A percentile compares a stretch with the other conserved stretches of the same genome.
phyloP scores from a whole-genome alignment of 208 protist genomes.

The Trypanosoma avium region DNA sequence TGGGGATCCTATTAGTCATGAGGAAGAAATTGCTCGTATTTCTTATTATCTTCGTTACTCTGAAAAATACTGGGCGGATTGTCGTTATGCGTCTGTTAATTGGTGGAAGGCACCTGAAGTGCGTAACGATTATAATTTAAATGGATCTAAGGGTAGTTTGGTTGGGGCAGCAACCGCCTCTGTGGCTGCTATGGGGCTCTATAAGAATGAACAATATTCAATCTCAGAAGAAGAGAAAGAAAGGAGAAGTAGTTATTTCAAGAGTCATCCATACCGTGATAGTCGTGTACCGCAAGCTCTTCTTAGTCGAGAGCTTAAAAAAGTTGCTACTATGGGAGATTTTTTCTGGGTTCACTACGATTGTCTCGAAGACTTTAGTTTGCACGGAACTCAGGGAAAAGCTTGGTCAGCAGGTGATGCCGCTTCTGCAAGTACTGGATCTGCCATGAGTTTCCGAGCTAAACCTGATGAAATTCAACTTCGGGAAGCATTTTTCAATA shows the following conservation, averaged over 20 bases:
- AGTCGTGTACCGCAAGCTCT: conserved; percentile 14
- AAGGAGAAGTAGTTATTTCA: conserved; percentile 22
- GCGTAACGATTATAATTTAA: conserved; percentile 24
- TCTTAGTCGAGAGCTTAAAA: conserved; percentile 21
- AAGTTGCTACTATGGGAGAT: conserved; percentile 15
- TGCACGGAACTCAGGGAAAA: conserved; percentile 26
- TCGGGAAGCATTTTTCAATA: conserved; percentile 25
- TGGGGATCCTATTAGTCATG: conserved; percentile 9
- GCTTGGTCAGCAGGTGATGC: conserved; percentile 32
- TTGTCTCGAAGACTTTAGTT: conserved; percentile 31
- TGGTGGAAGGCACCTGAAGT: conserved; percentile 43
- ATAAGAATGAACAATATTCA: conserved; percentile 7
- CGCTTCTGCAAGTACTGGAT: conserved; percentile 26
- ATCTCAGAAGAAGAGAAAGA: conserved; percentile 18
- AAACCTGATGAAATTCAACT: conserved; percentile 22
- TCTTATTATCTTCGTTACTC: conserved; percentile 14
- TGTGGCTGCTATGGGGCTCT: conserved; percentile 27
- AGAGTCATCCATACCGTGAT: conserved; percentile 18
- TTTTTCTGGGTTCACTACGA: conserved; percentile 33
- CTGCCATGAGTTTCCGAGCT: conserved; percentile 17
- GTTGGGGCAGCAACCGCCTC: conserved; percentile 16
- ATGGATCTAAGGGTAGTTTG: conserved; percentile 10
- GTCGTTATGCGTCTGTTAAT: conserved; percentile 25
- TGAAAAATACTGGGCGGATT: conserved; percentile 19
- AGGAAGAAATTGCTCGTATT: conserved; percentile 19